Conservation (phyloP, 495 filamentous ascomycete genomes). For the Xylaria cubensis region DNA sequence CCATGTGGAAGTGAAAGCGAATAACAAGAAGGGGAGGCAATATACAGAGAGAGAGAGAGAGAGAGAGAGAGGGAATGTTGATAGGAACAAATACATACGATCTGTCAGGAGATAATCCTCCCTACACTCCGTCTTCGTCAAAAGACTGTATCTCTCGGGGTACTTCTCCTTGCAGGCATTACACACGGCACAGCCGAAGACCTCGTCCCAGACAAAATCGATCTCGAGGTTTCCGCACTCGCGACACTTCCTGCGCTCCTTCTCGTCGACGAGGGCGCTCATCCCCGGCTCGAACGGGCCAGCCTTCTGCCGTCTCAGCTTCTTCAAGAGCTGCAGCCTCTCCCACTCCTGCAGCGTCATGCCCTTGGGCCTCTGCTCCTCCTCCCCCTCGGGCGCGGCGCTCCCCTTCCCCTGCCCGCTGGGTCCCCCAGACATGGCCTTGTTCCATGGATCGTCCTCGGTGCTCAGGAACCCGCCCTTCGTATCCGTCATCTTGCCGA, state of each 20-base stretch:
- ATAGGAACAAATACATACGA: slow-evolving; percentile 58
- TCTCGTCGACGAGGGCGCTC: slow-evolving; percentile 68
- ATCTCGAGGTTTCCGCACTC: slow-evolving; percentile 88
- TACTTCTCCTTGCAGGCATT: slow-evolving; percentile 71
- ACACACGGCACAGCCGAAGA: slow-evolving; percentile 41
- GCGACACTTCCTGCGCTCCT: slow-evolving; percentile 73
- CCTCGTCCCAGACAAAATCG: slow-evolving; percentile 92
- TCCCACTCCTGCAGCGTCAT: slow-evolving; percentile 98
- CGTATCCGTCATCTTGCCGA: slow-evolving; percentile 96
- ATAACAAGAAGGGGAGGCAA: no score
- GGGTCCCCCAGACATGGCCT: slow-evolving; percentile 61
- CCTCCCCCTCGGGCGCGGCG: slow-evolving; percentile 8
- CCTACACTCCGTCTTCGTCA: slow-evolving; percentile 95
- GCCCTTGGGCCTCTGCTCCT: slow-evolving; percentile 67
- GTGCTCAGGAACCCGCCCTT: slow-evolving; percentile 90
- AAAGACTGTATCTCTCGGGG: slow-evolving; percentile 88
- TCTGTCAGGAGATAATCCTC: slow-evolving; percentile 97
- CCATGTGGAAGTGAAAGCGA: background rate
- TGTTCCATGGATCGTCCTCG: slow-evolving; percentile 90
- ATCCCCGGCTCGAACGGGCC: slow-evolving; percentile 89
- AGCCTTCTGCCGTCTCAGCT: slow-evolving; percentile 71
- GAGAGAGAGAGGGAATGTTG: background rate
- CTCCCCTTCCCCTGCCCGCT: slow-evolving; percentile 45
- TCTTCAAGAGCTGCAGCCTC: slow-evolving; percentile 70
- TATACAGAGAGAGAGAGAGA: no score